Evolutionary conservation across 2,329 filamentous ascomycete genomes (phyloP), one percentile per base, ranked within the genome.

Genomic region (Aspergillus chevalieri): DNA sequence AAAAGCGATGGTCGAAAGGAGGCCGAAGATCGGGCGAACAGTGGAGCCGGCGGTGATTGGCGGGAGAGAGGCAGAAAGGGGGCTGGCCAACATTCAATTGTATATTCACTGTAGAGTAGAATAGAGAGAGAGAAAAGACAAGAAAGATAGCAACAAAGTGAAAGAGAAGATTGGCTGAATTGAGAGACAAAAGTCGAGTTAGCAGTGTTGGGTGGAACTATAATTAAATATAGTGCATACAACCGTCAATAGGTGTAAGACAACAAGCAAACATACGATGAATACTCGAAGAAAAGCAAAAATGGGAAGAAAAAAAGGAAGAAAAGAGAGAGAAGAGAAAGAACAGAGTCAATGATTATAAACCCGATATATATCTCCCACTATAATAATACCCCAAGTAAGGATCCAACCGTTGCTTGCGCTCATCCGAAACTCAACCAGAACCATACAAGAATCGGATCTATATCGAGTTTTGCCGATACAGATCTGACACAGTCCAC

Each of bases 51-150:
- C 47, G 52, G 52, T 61, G 58, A 61, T 61, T 61, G 60, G 59
- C 48, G 48, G 57, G 47, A 14, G 36, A 44, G 43, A 49, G n/a
- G 17, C 38, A 53, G 57, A 60, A 60, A 62, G 59, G 58, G 60
- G 59, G 54, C 46, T 49, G 48, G 53, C 52, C 54, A 50, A 44
- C 26, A 33, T 45, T 45, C 43, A 45, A 45, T 14, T 38, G 42
- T 44, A 42, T 15, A 30, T 17, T 17, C 17, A 17, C 17, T 17
- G 17, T n/a, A 10, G 33, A 44, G 9, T 24, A 9, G 21, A n/a
- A 43, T 4, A n/a, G 21, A 39, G 10, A 43, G 33, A 24, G 22
- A 4, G 8, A 46, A 39, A 33, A 21, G 21, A 17, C 6, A 12
- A 38, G 34, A 42, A 41, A 52, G 17, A 48, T 19, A 45, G 22